These are phyloP conservation scores for Picocystis salinarum DNA, from an alignment of 139 green algal species.

Conservation along the genomic window DNA sequence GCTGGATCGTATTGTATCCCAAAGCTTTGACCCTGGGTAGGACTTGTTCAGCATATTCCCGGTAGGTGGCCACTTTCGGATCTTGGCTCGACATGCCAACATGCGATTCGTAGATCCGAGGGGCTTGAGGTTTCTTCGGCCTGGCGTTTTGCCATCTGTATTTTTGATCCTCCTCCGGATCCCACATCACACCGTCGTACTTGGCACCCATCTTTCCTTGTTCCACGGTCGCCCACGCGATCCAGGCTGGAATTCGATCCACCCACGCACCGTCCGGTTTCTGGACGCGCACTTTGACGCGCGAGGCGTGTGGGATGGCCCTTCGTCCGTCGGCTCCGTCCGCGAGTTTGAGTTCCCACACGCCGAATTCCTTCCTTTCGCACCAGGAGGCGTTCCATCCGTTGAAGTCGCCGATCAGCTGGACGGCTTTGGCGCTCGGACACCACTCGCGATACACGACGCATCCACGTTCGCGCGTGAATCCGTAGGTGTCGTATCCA, in stretches of 20 bases:
- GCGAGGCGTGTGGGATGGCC: constrained; percentile 50
- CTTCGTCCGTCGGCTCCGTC: constrained; percentile 27
- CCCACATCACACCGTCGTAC: constrained; percentile 87
- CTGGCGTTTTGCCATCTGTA: constrained; percentile 22
- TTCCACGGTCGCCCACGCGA: constrained; percentile 44
- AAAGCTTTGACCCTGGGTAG: constrained; percentile 53
- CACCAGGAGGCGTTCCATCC: constrained; percentile 51
- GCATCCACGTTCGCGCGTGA: constrained; percentile 27
- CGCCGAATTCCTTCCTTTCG: constrained; percentile 36
- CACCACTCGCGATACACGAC: constrained; percentile 77
- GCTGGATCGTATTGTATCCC: constrained; percentile 79
- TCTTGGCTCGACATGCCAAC: constrained; percentile 82
- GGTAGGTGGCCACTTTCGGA: constrained; percentile 47
- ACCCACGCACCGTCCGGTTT: constrained; percentile 35
- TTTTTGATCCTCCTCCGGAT: constrained; percentile 43
- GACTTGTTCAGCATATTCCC: constrained; percentile 64
- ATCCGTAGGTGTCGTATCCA: constrained; percentile 59
- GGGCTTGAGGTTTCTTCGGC: constrained; percentile 25
- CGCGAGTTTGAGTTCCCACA: constrained; percentile 50
- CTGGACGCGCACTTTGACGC: constrained; percentile 65
- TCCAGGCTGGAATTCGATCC: constrained; percentile 77
- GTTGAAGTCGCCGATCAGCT: constrained; percentile 82
- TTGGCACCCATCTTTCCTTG: constrained; percentile 51
- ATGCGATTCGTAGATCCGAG: constrained; percentile 90
- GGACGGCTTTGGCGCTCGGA: constrained; percentile 40